These are phyloP conservation scores for Mikania micrantha DNA, from an alignment of 129 eudicot genomes.

Conservation along the genomic window DNA sequence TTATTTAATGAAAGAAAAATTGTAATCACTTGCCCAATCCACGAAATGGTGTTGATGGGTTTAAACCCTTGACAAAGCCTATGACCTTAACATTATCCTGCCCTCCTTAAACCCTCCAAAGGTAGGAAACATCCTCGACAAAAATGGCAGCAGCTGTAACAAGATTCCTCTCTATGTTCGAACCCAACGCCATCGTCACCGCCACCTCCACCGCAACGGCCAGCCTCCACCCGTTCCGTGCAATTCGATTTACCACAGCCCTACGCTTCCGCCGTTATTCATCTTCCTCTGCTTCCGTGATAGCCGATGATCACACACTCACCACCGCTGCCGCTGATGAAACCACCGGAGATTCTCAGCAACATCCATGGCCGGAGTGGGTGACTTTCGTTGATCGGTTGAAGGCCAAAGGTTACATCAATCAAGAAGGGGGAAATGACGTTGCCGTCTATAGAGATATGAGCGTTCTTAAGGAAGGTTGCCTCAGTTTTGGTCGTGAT, in stretches of 20 bases:
- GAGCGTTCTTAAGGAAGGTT: conserved; percentile 59
- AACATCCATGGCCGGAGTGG: conserved; percentile 98
- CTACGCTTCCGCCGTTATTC: conserved; percentile 46
- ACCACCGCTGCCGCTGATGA: conserved; percentile 9
- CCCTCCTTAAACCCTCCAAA: conserved; percentile 9
- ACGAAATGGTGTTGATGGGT: too few relatives aligned
- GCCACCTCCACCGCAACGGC: conserved; percentile 1
- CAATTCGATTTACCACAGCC: conserved; percentile 26
- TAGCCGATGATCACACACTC: conserved; percentile 10
- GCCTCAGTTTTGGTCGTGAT: conserved; percentile 83
- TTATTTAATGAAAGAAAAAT: too few relatives aligned
- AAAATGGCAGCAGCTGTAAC: conserved; percentile 29
- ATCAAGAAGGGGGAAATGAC: conserved; percentile 27
- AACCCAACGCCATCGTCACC: conserved; percentile 19
- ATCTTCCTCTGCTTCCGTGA: conserved; percentile 34
- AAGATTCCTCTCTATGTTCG: conserved; percentile 31
- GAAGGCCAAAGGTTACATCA: conserved; percentile 68
- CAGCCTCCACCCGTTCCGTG: conserved; percentile 21
- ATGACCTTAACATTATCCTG: neutral
- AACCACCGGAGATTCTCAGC: conserved; percentile 3
- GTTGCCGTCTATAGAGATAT: conserved; percentile 46
- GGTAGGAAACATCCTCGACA: neutral
- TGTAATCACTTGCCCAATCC: too few relatives aligned
- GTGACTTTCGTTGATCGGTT: conserved; percentile 65
- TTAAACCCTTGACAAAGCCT: too few relatives aligned